Conservation (phyloP, 2,329 filamentous ascomycete species). For the Passalora sequoiae region DNA sequence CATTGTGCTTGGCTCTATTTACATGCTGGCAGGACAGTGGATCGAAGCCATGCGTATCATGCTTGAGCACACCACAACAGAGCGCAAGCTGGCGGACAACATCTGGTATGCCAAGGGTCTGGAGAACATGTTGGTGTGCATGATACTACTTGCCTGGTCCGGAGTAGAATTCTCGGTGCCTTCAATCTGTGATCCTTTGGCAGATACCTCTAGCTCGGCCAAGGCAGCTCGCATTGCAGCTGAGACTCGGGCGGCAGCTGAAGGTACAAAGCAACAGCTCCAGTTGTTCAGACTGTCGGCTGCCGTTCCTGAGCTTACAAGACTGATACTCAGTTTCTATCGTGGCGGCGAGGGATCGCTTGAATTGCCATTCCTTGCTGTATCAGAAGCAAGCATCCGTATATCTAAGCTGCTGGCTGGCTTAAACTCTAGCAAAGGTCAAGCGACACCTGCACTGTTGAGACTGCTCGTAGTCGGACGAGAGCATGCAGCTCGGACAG, state of each 20-base stretch:
- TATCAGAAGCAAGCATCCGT: conserved; percentile 68
- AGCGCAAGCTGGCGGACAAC: conserved; percentile 78
- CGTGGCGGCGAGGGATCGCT: conserved; percentile 54
- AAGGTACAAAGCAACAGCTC: conserved; percentile 23
- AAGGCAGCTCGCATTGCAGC: conserved; percentile 24
- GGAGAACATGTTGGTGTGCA: conserved; percentile 76
- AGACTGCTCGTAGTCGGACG: conserved; percentile 8
- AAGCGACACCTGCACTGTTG: conserved; percentile 40
- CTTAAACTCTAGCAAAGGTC: conserved; percentile 61
- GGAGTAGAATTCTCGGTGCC: conserved; percentile 73
- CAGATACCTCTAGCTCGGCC: conserved; percentile 24
- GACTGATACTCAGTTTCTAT: conserved; percentile 70
- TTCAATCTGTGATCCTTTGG: conserved; percentile 30
- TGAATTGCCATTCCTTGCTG: conserved; percentile 65
- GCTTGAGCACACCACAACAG: conserved; percentile 69
- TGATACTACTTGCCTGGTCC: conserved; percentile 79
- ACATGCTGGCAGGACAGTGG: conserved; percentile 86
- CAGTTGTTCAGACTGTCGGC: conserved; percentile 47
- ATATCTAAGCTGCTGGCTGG: conserved; percentile 65
- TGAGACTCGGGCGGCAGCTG: conserved; percentile 21
- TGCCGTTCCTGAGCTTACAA: conserved; percentile 67
- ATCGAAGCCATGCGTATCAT: conserved; percentile 80
- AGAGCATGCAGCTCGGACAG: not conserved
- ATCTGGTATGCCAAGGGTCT: conserved; percentile 97
- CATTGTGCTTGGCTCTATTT: conserved; percentile 77